Percentiles rank a stretch among this genome's conserved stretches.
Evolutionary conservation across 2,329 filamentous ascomycete species (phyloP).

Genomic region (Alternaria gansuensis): DNA sequence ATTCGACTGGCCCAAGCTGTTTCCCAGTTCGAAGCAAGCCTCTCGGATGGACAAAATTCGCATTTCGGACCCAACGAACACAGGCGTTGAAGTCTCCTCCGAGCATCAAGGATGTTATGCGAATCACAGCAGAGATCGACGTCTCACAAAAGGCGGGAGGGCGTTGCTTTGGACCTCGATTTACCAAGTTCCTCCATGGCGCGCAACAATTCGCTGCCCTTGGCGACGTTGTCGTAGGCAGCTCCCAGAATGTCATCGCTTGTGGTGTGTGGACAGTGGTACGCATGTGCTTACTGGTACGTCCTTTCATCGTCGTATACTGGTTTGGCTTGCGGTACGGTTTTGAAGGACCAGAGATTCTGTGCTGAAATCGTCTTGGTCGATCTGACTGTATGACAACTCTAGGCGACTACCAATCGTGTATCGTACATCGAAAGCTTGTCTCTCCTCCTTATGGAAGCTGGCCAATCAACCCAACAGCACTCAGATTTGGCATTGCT

Average conservation of each 20-base stretch:
- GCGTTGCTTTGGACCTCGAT: conserved; percentile 54
- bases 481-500: conserved; percentile 53
- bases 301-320: conserved; percentile 17
- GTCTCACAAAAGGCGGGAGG: conserved; percentile 22
- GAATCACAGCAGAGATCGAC: conserved; percentile 54
- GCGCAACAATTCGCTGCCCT: conserved; percentile 57
- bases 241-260: conserved; percentile 57
- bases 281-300: conserved; percentile 54
- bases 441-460: conserved; percentile 52
- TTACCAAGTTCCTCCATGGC: conserved; percentile 54
- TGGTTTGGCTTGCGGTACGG: not conserved
- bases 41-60: not conserved
- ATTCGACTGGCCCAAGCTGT: not conserved
- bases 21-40: not conserved
- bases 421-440: conserved; percentile 53
- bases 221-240: conserved; percentile 55
- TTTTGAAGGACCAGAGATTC: not conserved
- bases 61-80: not conserved
- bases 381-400: not conserved
- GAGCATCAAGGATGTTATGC: conserved; percentile 1
- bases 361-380: not conserved
- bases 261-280: conserved; percentile 59
- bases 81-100: not conserved
- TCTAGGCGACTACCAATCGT: conserved; percentile 41
- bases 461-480: conserved; percentile 53